Percentiles rank a stretch among this genome's conserved stretches.
Conservation (phyloP, 1,284 basidiomycete genomes). For the Irpex lacteus region DNA sequence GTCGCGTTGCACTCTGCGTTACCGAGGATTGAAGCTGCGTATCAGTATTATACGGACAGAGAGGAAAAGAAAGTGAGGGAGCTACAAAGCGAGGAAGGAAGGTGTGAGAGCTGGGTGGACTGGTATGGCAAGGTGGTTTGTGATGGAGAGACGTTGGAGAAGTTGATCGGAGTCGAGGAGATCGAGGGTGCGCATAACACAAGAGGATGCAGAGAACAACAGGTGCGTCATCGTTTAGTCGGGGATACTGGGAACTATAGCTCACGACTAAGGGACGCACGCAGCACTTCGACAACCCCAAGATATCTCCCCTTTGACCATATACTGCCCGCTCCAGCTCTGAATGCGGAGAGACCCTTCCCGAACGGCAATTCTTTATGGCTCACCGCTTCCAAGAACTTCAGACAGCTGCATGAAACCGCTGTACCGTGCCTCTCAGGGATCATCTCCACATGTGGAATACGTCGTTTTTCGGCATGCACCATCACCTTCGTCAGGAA, state of each 20-base stretch:
- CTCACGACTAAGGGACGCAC: not conserved
- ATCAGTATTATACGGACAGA: slow-evolving; percentile 54
- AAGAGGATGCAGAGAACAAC: slow-evolving; percentile 5
- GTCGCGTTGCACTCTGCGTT: slow-evolving; percentile 68
- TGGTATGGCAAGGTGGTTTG: slow-evolving; percentile 83
- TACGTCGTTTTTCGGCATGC: slow-evolving; percentile 78
- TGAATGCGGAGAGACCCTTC: slow-evolving; percentile 41
- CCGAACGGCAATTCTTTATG: slow-evolving; percentile 74
- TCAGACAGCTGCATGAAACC: slow-evolving; percentile 65
- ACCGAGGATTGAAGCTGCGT: slow-evolving; percentile 74
- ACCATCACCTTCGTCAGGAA: slow-evolving; percentile 34
- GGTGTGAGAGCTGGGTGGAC: slow-evolving; percentile 83
- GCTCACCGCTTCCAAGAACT: slow-evolving; percentile 57
- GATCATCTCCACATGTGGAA: slow-evolving; percentile 48
- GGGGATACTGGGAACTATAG: not conserved
- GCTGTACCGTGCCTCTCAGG: slow-evolving; percentile 50
- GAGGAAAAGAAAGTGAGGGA: slow-evolving; percentile 21
- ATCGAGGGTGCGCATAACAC: slow-evolving; percentile 38
- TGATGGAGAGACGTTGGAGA: slow-evolving; percentile 59
- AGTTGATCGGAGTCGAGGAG: slow-evolving; percentile 54
- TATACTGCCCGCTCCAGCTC: slow-evolving; percentile 46
- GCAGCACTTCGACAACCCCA: slow-evolving; percentile 27
- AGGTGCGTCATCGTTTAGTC: slow-evolving; percentile 26
- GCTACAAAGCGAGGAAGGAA: not conserved
- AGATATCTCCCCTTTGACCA: slow-evolving; percentile 72